These are phyloP conservation scores for Mycena leptocephala DNA, from an alignment of 768 basidiomycete species.

Conservation along the genomic window DNA sequence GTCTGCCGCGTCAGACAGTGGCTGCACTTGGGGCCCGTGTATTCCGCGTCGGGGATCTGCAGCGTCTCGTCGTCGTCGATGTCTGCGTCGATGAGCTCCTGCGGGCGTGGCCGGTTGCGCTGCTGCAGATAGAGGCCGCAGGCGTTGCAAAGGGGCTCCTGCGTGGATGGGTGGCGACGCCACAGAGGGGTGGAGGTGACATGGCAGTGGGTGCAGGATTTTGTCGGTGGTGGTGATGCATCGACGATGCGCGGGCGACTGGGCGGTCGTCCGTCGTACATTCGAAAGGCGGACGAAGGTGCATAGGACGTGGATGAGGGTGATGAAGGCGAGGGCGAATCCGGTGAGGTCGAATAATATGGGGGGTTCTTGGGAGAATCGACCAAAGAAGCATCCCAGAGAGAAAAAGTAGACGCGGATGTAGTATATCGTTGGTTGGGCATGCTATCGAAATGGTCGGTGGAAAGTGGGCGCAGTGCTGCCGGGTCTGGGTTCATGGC, in stretches of 20 bases:
- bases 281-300: not conserved
- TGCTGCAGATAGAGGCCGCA: conserved; percentile 26
- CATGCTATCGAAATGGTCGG: not conserved
- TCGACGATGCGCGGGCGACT: not conserved
- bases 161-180: conserved; percentile 25
- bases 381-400: not conserved
- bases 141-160: conserved; percentile 20
- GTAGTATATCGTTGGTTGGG: not conserved
- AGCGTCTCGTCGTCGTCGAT: not conserved
- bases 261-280: not conserved
- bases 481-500: not conserved
- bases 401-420: not conserved
- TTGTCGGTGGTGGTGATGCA: not conserved
- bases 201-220: conserved; percentile 22
- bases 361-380: not conserved
- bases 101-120: conserved; percentile 9
- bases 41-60: conserved; percentile 6
- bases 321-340: too few relatives aligned
- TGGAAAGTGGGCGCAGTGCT: not conserved
- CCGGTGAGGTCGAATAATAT: not conserved
- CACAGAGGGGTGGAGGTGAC: too few relatives aligned
- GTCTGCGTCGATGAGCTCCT: conserved; percentile 24
- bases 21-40: conserved; percentile 58
- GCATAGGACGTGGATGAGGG: too few relatives aligned
- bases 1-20: conserved; percentile 67